phyloP scores from a whole-genome alignment of 1,139 yeast genomes.

The Kodamaea ohmeri region DNA sequence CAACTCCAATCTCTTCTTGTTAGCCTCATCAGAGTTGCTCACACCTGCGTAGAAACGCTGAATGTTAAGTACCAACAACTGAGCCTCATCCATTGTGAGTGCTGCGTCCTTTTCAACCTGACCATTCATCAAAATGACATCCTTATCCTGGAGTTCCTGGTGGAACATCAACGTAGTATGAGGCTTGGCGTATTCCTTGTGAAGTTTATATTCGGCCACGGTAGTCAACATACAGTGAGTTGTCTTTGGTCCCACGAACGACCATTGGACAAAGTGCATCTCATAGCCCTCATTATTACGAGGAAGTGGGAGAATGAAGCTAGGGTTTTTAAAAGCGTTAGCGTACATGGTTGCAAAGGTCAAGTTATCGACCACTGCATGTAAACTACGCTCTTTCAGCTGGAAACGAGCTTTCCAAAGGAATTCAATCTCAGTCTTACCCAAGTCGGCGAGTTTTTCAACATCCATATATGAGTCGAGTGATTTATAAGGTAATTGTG shows the following conservation, averaged over 20 bases:
- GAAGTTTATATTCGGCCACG: slow-evolving; percentile 87
- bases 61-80: slow-evolving; percentile 69
- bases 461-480: slow-evolving; percentile 68
- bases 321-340: slow-evolving; percentile 72
- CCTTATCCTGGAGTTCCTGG: slow-evolving; percentile 67
- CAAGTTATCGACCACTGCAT: slow-evolving; percentile 58
- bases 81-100: slow-evolving; percentile 69
- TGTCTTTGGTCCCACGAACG: slow-evolving; percentile 80
- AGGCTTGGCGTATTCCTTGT: slow-evolving; percentile 89
- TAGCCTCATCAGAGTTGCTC: slow-evolving; percentile 40
- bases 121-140: slow-evolving; percentile 83
- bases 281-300: slow-evolving; percentile 61
- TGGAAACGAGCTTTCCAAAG: slow-evolving; percentile 90
- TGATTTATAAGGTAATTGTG: slow-evolving; percentile 63
- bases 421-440: slow-evolving; percentile 65
- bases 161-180: slow-evolving; percentile 91
- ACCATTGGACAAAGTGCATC: slow-evolving; percentile 93
- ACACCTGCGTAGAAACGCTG: slow-evolving; percentile 84
- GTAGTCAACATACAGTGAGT: slow-evolving; percentile 90
- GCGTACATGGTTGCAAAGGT: slow-evolving; percentile 61
- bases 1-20: slow-evolving; percentile 49
- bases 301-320: slow-evolving; percentile 71
- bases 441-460: slow-evolving; percentile 58
- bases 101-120: slow-evolving; percentile 70
- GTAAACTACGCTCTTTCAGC: slow-evolving; percentile 54